Evolutionary conservation across 2,329 filamentous ascomycete species (phyloP).

Genomic region (Dothidotthia symphoricarpi): DNA sequence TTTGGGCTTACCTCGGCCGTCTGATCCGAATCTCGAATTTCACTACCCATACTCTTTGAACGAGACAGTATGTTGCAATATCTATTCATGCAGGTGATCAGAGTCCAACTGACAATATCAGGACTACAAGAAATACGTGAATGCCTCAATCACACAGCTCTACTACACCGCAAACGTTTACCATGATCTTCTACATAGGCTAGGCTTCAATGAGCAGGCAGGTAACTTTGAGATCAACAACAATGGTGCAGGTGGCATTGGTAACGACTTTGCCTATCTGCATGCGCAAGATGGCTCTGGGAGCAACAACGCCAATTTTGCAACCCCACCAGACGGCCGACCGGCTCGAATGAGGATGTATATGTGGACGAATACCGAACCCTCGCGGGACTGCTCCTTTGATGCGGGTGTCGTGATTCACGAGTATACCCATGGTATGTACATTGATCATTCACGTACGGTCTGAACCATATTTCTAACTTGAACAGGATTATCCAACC

Average conservation of each 20-base stretch:
- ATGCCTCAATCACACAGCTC: constrained; percentile 58
- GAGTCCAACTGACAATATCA: too few species aligned
- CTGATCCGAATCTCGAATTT: constrained; percentile 46
- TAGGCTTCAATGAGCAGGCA: constrained; percentile 58
- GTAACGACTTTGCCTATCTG: constrained; percentile 54
- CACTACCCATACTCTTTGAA: constrained; percentile 25
- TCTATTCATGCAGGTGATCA: constrained; percentile 36
- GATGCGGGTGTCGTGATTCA: constrained; percentile 62
- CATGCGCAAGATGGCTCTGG: constrained; percentile 56
- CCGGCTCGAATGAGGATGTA: constrained; percentile 60
- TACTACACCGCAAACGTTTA: constrained; percentile 61
- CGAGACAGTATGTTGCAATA: constrained; percentile 3
- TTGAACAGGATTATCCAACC: constrained; percentile 48
- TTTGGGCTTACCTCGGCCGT: constrained; percentile 53
- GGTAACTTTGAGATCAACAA: constrained; percentile 62
- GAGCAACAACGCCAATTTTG: constrained; percentile 59
- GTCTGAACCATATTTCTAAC: too few species aligned
- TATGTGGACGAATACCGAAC: constrained; percentile 52
- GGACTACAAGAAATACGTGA: constrained; percentile 44
- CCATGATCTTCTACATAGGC: constrained; percentile 57
- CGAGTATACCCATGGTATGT: constrained; percentile 47
- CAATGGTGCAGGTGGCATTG: constrained; percentile 52
- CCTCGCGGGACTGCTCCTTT: constrained; percentile 55
- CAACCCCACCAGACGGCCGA: constrained; percentile 46
- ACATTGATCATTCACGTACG: too few species aligned